A percentile compares a stretch with the other conserved stretches of the same genome.
phyloP scores from a whole-genome alignment of 1,139 yeast species.

The Geotrichum bryndzae region DNA sequence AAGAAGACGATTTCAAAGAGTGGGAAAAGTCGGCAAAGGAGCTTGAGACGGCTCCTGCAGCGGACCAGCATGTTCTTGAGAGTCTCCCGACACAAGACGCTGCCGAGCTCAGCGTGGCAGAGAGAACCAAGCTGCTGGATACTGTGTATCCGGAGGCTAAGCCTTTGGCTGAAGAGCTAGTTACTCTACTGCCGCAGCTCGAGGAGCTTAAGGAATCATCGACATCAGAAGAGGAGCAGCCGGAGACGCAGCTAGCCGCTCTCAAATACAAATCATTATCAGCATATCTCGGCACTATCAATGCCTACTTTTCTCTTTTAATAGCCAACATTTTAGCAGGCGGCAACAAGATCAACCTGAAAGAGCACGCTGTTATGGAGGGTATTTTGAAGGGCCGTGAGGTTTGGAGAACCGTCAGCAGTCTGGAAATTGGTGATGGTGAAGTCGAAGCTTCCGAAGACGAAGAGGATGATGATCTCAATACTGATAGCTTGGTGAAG shows the following conservation, averaged over 20 bases:
- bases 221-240: constrained; percentile 31
- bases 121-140: constrained; percentile 28
- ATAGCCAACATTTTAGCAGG: constrained; percentile 43
- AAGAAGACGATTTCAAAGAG: constrained; percentile 69
- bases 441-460: constrained; percentile 18
- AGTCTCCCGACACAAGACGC: constrained; percentile 36
- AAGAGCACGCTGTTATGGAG: constrained; percentile 86
- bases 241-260: constrained; percentile 37
- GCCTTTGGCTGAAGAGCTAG: constrained; percentile 66
- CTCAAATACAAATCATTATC: constrained; percentile 50
- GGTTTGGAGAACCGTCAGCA: constrained; percentile 56
- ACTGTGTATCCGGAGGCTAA: constrained; percentile 66
- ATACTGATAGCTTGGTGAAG: constrained; percentile 15
- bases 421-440: constrained; percentile 23
- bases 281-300: constrained; percentile 67
- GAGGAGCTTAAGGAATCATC: constrained; percentile 31
- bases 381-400: constrained; percentile 73
- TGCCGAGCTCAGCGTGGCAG: constrained; percentile 38
- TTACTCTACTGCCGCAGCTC: constrained; percentile 43
- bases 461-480: constrained; percentile 20
- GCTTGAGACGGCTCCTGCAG: constrained; percentile 34
- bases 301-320: constrained; percentile 70
- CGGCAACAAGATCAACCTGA: constrained; percentile 58
- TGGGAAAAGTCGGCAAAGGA: constrained; percentile 33
- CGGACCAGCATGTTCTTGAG: constrained; percentile 18